Base-by-base conservation (phyloP, 106 monocot genomes). In the Dendrobium catenatum region DNA sequence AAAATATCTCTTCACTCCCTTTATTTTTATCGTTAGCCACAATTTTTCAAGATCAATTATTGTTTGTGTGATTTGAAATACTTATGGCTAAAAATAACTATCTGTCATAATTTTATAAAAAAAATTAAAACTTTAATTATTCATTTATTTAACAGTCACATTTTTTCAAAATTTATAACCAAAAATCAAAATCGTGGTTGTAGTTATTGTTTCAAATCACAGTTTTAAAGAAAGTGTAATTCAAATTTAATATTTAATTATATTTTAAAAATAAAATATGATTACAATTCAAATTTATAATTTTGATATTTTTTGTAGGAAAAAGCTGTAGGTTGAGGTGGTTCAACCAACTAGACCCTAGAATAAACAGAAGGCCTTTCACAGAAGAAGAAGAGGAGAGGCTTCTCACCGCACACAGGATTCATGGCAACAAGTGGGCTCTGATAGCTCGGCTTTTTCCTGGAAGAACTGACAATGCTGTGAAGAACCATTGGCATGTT, bases 401-500 rank as follows among this genome's bases (percentile, higher is more conserved):
- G 42, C 93, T 95, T 20, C 85, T 95, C 37, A 76, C 80, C 2
- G 86, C 92, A 2, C 95, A 95, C 76, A 68, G 89, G 11, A 43
- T 85, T 58, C 89, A 96, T 46, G 96, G 96, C 73, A 96, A 96
- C 87, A 91, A 86, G 82, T 96, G 96, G 96, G 91, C 96, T 9
- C 82, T 90, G 33, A 96, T 96, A 41, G 86, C 96, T 11, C 84
- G 93, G 20, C 86, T 90, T 61, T 93, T 96, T 79, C 96, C 96
- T 20, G 96, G 96, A 10, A 80, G 91, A n/a, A 96, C 96, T 8
- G 96, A 96, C 80, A 96, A 96, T 48, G 91, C 93, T 3, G 89
- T 96, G 75, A 96, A 96, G 87, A 96, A 96, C 78, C 93, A 96
- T 56, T 96, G 96, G 96, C 95, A 95, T 40, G 93, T 95, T 20